These are phyloP conservation scores for Moesziomyces parantarcticus DNA, from an alignment of 1,284 basidiomycete species.

Conservation along the genomic window DNA sequence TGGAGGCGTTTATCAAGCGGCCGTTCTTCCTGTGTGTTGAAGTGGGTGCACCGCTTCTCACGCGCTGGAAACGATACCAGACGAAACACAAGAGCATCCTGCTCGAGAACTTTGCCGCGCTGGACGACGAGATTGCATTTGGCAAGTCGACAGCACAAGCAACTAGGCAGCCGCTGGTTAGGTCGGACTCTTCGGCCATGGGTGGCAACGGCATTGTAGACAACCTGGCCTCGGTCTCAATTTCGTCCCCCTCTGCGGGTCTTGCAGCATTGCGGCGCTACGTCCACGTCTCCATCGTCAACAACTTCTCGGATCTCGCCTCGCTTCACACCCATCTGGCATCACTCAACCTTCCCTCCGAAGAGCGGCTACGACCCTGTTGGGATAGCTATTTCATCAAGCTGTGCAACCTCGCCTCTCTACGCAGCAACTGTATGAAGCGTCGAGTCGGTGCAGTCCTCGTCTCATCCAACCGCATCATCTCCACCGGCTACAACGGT, in stretches of 20 bases:
- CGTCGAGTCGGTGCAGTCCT: conserved; percentile 92
- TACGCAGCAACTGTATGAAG: conserved; percentile 78
- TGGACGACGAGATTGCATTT: conserved; percentile 51
- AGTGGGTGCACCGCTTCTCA: conserved; percentile 84
- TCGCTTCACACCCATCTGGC: conserved; percentile 77
- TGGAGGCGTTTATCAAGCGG: conserved; percentile 81
- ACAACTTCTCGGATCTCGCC: conserved; percentile 74
- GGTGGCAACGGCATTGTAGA: conserved; percentile 30
- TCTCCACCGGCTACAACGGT: conserved; percentile 98
- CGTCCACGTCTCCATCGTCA: conserved; percentile 77
- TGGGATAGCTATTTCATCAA: conserved; percentile 67
- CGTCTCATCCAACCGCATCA: conserved; percentile 82
- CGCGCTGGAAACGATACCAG: conserved; percentile 51
- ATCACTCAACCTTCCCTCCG: conserved; percentile 77
- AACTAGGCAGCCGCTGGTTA: conserved; percentile 1
- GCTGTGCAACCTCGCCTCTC: conserved; percentile 63
- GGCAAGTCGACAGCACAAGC: not conserved
- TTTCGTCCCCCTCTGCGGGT: not conserved
- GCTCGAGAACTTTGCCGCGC: conserved; percentile 60
- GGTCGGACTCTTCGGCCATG: conserved; percentile 9
- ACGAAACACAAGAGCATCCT: conserved; percentile 7
- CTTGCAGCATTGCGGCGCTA: conserved; percentile 28
- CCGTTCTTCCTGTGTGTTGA: conserved; percentile 89
- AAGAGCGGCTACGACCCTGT: conserved; percentile 77
- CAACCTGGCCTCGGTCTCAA: conserved; percentile 8